Conservation (phyloP, 31 red algal genomes). For the Endocladia muricata region DNA sequence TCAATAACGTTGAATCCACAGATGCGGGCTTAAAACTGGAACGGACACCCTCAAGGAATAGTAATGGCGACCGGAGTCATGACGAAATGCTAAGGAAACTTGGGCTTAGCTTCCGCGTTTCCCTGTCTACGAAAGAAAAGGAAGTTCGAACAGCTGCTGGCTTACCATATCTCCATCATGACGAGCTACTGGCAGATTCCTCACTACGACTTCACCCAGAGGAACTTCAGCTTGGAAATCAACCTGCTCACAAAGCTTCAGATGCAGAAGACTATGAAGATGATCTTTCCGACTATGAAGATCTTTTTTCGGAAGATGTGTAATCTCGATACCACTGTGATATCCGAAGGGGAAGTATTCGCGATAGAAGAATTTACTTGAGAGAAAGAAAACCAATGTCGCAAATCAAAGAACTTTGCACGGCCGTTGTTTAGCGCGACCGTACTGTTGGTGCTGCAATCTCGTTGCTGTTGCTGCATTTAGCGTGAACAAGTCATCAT, state of each 20-base stretch:
- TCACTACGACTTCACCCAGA: slow-evolving; percentile 39
- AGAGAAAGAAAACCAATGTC: no score
- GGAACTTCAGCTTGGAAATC: slow-evolving; percentile 11
- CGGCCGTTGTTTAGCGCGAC: no score
- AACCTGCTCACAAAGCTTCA: not conserved
- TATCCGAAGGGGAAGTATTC: not conserved
- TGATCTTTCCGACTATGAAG: slow-evolving; percentile 29
- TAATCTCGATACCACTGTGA: not conserved
- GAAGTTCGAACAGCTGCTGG: slow-evolving; percentile 48
- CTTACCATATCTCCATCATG: slow-evolving; percentile 43
- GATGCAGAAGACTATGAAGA: slow-evolving; percentile 18
- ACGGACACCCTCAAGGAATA: no score
- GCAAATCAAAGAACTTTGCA: no score
- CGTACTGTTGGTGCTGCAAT: no score
- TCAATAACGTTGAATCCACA: not conserved
- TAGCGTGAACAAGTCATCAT: no score
- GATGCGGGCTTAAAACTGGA: no score
- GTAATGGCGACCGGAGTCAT: no score
- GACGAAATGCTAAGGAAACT: slow-evolving; percentile 12
- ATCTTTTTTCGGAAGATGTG: slow-evolving; percentile 62
- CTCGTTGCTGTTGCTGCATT: no score
- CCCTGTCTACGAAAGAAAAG: slow-evolving; percentile 37
- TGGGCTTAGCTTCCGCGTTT: slow-evolving; percentile 45
- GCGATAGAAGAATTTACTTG: not conserved
- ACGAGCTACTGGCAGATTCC: slow-evolving; percentile 51